phyloP scores from a whole-genome alignment of 2,329 filamentous ascomycete genomes.

The Fusarium metavorans region DNA sequence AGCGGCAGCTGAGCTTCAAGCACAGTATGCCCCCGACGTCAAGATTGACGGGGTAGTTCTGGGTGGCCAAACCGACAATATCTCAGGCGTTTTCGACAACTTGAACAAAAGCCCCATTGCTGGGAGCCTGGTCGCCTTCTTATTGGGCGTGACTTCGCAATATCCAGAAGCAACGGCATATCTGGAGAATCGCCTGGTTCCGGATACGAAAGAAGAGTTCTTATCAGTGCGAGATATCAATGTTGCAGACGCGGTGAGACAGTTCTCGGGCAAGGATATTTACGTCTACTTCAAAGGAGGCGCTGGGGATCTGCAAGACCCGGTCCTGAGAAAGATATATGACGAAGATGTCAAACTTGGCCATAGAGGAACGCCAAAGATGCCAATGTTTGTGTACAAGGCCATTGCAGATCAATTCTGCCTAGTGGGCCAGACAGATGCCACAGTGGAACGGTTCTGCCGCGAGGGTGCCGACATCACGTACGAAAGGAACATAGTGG shows the following conservation, averaged over 20 bases:
- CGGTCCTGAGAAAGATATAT: conserved; percentile 37
- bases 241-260: conserved; percentile 26
- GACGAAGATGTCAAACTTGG: conserved; percentile 47
- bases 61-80: conserved; percentile 35
- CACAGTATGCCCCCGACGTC: conserved; percentile 27
- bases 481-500: conserved; percentile 58
- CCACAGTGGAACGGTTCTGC: conserved; percentile 56
- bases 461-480: conserved; percentile 53
- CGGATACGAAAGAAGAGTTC: conserved; percentile 25
- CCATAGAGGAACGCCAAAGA: conserved; percentile 54
- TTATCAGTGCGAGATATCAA: conserved; percentile 1
- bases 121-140: conserved; percentile 11
- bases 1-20: conserved; percentile 30
- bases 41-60: conserved; percentile 20
- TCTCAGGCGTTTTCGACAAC: conserved; percentile 17
- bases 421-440: conserved; percentile 56
- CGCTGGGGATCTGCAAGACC: conserved; percentile 39
- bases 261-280: conserved; percentile 41
- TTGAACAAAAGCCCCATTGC: conserved; percentile 33
- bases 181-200: conserved; percentile 14
- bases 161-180: conserved; percentile 25
- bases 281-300: conserved; percentile 46
- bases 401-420: conserved; percentile 60
- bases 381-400: conserved; percentile 65
- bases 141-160: conserved; percentile 36